A percentile compares a stretch with the other conserved stretches of the same genome.
Evolutionary conservation across 495 filamentous ascomycete genomes (phyloP).

Genomic region (Neurospora cerealis): DNA sequence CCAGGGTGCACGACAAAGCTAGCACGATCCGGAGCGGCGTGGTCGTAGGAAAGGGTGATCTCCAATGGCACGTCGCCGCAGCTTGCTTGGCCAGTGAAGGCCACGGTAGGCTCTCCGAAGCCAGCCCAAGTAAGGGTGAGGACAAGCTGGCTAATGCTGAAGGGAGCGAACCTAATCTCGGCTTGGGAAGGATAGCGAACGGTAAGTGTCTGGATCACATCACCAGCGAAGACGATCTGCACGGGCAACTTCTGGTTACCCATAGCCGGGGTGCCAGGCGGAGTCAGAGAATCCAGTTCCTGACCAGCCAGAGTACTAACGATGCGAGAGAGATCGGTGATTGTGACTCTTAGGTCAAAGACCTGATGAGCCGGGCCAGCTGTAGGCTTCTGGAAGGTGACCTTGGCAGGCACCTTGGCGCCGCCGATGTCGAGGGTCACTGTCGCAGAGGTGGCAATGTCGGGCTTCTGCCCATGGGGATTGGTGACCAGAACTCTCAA

Average conservation of each 20-base stretch:
- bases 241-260: not conserved
- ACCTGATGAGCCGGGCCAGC: not conserved
- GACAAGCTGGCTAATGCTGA: not conserved
- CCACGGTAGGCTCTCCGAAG: not conserved
- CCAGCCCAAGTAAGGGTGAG: not conserved
- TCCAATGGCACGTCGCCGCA: not conserved
- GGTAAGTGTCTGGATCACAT: not conserved
- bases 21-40: not conserved
- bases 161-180: not conserved
- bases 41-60: not conserved
- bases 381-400: not conserved
- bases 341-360: not conserved
- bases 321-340: not conserved
- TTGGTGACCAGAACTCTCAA: not conserved
- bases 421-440: not conserved
- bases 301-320: not conserved
- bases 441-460: not conserved
- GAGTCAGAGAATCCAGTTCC: not conserved
- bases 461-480: not conserved
- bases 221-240: not conserved
- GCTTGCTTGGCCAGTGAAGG: not conserved
- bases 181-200: not conserved
- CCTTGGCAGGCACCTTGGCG: not conserved
- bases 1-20: not conserved
- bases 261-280: not conserved